Evolutionary conservation across 345 rosid species (phyloP).

Genomic region (Eucalyptus leucophloia): DNA sequence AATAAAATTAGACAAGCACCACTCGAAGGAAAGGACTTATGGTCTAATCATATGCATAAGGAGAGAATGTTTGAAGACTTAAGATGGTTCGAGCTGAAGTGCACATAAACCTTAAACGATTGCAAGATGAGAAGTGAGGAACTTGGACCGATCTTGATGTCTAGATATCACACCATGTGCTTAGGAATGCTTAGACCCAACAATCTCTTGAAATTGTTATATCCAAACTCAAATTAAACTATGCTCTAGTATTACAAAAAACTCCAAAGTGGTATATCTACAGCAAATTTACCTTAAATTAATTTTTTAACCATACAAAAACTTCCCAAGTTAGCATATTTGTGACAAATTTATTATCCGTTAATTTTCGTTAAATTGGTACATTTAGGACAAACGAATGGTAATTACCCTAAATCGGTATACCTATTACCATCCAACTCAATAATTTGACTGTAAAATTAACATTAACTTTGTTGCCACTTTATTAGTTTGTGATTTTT

Average conservation of each 20-base stretch:
- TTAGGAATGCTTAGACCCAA: background rate
- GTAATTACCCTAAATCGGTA: too few relatives aligned
- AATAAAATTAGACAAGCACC: background rate
- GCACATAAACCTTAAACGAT: background rate
- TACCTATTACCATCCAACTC: fast-evolving
- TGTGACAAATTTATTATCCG: fast-evolving
- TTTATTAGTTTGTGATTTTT: fast-evolving
- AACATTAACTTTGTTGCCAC: fast-evolving
- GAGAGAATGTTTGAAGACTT: background rate
- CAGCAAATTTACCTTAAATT: fast-evolving
- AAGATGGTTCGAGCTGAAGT: background rate
- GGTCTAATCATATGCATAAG: background rate
- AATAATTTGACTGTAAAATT: too few relatives aligned
- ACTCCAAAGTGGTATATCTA: fast-evolving
- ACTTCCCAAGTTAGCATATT: fast-evolving
- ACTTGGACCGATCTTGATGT: background rate
- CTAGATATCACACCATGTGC: background rate
- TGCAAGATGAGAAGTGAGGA: background rate
- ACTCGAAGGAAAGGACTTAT: background rate
- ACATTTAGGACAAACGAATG: fast-evolving
- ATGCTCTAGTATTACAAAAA: too few relatives aligned
- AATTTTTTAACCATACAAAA: too few relatives aligned
- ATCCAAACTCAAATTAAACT: background rate
- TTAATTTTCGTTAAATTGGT: fast-evolving
- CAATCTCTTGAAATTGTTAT: background rate